Percentiles rank a stretch among this genome's conserved stretches.
Evolutionary conservation across 495 filamentous ascomycete species (phyloP).

Genomic region (Geopyxis carbonaria): DNA sequence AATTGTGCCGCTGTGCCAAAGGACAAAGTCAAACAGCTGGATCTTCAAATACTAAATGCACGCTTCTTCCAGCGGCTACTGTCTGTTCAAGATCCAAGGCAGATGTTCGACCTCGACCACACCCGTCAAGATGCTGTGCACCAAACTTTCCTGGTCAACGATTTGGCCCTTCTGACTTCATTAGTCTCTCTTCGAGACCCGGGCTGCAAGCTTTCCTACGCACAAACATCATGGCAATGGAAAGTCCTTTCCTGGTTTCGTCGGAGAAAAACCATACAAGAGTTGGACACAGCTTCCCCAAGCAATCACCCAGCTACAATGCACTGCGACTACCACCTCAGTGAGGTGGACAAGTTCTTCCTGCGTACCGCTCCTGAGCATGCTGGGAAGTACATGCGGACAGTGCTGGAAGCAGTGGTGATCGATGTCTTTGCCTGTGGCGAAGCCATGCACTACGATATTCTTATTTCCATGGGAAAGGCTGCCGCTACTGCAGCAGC

Average conservation of each 20-base stretch:
- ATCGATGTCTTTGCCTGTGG: constrained; percentile 21
- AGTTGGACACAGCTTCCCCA: constrained; percentile 10
- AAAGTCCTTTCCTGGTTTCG: constrained; percentile 12
- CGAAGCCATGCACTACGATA: too few species aligned
- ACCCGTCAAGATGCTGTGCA: constrained; percentile 12
- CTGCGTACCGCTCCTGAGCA: constrained; percentile 3
- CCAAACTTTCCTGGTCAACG: constrained; percentile 16
- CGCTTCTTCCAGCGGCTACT: constrained; percentile 24
- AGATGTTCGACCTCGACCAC: constrained; percentile 23
- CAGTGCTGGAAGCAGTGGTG: constrained; percentile 13
- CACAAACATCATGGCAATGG: constrained; percentile 15
- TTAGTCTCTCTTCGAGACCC: constrained; percentile 9
- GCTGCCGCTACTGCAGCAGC: too few species aligned
- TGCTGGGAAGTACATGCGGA: constrained; percentile 9
- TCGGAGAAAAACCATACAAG: constrained; percentile 14
- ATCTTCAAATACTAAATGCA: constrained; percentile 11
- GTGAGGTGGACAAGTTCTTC: constrained; percentile 16
- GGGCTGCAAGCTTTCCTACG: neutral
- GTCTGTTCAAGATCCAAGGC: constrained; percentile 19
- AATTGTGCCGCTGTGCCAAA: neutral
- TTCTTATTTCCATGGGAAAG: too few species aligned
- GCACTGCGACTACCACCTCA: constrained; percentile 9
- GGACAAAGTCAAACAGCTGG: neutral
- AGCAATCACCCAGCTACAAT: constrained; percentile 8
- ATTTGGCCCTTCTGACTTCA: constrained; percentile 10